These are phyloP conservation scores for Nitzschia sp. DNA, from an alignment of 108 stramenopile species.

Conservation along the genomic window DNA sequence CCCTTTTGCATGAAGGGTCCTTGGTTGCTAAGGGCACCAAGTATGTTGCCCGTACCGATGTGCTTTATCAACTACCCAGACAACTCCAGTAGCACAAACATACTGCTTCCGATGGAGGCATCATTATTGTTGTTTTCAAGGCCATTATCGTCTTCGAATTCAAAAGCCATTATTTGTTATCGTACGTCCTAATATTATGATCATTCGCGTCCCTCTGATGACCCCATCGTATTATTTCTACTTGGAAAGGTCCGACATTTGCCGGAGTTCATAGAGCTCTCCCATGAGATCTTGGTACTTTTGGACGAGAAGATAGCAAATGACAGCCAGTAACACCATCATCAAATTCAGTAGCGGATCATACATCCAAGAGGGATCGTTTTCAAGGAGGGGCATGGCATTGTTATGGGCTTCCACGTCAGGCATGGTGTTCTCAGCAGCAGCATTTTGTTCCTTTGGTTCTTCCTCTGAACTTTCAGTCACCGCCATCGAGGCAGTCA, in stretches of 20 bases:
- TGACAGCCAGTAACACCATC: slow-evolving; percentile 37
- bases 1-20: slow-evolving; percentile 51
- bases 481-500: not conserved
- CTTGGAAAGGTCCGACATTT: not conserved
- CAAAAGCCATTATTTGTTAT: too few species aligned
- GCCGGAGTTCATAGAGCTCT: slow-evolving; percentile 22
- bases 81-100: too few species aligned
- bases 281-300: slow-evolving; percentile 29
- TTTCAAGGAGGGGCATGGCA: not conserved
- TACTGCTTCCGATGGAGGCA: too few species aligned
- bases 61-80: slow-evolving; percentile 48
- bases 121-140: too few species aligned
- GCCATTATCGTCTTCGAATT: too few species aligned
- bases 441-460: not conserved
- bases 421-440: not conserved
- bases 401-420: not conserved
- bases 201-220: too few species aligned
- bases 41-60: slow-evolving; percentile 65
- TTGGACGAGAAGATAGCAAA: slow-evolving; percentile 43
- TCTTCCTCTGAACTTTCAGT: not conserved
- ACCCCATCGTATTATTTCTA: too few species aligned
- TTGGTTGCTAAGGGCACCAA: slow-evolving; percentile 43
- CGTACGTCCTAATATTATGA: too few species aligned
- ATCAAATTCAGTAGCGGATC: slow-evolving; percentile 47
- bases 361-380: slow-evolving; percentile 24